phyloP scores from a whole-genome alignment of 768 basidiomycete species.

The Amanita exitialis region DNA sequence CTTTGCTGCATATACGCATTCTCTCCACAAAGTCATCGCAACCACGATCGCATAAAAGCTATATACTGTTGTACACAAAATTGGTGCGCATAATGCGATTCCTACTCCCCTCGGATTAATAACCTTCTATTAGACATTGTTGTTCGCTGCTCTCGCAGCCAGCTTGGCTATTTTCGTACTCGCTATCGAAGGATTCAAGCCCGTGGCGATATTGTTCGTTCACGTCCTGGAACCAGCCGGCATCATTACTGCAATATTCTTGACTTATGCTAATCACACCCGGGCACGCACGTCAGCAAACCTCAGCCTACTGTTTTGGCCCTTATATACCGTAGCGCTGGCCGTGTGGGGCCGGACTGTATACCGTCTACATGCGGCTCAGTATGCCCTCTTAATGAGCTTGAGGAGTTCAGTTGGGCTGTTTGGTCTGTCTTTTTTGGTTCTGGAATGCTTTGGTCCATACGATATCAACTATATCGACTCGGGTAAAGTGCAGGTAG shows the following conservation, averaged over 20 bases:
- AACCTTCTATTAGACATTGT: slow-evolving; percentile 28
- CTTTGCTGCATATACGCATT: slow-evolving; percentile 25
- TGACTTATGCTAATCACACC: slow-evolving; percentile 64
- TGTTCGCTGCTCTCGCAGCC: slow-evolving; percentile 33
- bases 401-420: slow-evolving; percentile 32
- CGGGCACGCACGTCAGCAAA: slow-evolving; percentile 63
- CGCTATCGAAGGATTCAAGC: slow-evolving; percentile 22
- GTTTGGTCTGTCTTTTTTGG: slow-evolving; percentile 46
- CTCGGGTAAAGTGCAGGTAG: slow-evolving; percentile 28
- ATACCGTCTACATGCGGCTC: slow-evolving; percentile 18
- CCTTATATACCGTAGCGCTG: slow-evolving; percentile 41
- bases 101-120: background rate
- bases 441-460: slow-evolving; percentile 62
- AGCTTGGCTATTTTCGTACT: slow-evolving; percentile 35
- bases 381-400: slow-evolving; percentile 25
- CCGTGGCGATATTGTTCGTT: slow-evolving; percentile 35
- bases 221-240: slow-evolving; percentile 53
- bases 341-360: slow-evolving; percentile 55
- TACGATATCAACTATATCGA: slow-evolving; percentile 28
- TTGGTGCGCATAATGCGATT: slow-evolving; percentile 36
- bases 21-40: slow-evolving; percentile 16
- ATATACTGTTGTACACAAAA: slow-evolving; percentile 47
- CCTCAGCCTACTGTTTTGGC: slow-evolving; percentile 76
- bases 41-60: slow-evolving; percentile 35
- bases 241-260: slow-evolving; percentile 31